phyloP scores from a whole-genome alignment of 306 rosid species.

The Acmispon strigosus region DNA sequence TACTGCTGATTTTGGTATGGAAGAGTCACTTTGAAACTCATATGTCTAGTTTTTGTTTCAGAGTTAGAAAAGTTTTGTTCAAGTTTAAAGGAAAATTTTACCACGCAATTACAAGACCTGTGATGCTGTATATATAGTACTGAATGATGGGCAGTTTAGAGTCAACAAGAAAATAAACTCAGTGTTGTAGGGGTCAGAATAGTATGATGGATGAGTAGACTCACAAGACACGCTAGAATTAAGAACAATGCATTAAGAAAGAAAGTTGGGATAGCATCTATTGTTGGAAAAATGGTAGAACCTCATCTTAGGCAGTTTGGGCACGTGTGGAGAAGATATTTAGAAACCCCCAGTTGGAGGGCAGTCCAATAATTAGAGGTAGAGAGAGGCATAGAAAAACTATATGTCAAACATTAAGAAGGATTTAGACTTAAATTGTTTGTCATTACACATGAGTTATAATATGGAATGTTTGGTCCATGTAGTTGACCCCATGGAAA shows the following conservation, averaged over 20 bases:
- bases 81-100: neutral
- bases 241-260: neutral
- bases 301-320: neutral
- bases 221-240: neutral
- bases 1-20: constrained; percentile 1
- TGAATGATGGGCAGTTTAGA: neutral
- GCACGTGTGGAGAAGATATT: neutral
- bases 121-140: neutral
- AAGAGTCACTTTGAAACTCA: neutral
- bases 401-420: neutral
- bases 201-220: neutral
- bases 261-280: neutral
- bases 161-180: neutral
- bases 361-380: neutral
- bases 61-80: neutral
- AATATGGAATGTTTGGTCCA: neutral
- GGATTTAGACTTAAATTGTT: neutral
- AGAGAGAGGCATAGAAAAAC: neutral
- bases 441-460: neutral
- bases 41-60: neutral
- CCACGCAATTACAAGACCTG: neutral
- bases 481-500: neutral
- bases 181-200: neutral
- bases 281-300: neutral
- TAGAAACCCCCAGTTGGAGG: neutral